Evolutionary conservation across 1,284 basidiomycete genomes (phyloP), one percentile per base, ranked within the genome.

Genomic region (Apiotrichum akiyoshidainum): DNA sequence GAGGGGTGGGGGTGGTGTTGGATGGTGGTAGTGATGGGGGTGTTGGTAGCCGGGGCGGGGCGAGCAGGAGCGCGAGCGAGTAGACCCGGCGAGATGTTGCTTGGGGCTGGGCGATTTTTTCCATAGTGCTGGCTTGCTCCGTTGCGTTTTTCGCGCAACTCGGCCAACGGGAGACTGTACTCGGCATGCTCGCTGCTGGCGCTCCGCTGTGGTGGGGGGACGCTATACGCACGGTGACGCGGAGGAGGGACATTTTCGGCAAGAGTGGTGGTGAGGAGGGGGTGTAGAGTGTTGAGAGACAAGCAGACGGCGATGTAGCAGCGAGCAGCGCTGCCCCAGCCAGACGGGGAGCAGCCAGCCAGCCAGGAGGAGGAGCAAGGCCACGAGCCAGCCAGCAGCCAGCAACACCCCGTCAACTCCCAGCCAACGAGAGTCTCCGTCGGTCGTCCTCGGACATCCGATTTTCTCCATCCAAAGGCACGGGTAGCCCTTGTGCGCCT

Each of bases 161-260:
- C 26, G 26, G 26, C n/a, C 26, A 31, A 31, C 26, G 26, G 7
- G 26, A 7, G 26, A 7, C 26, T 4, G 26, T 31, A 31, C 26
- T 31, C 26, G 26, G 26, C 26, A 7, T 31, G 26, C 26, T 31
- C 26, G 26, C 26, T 31, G 26, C 26, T 31, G 26, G 26, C 26
- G 26, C 26, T 31, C 26, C 26, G 26, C 26, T 7, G 26, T 31
- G 26, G 26, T 7, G 4, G 26, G 26, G 26, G 26, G 26, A 31
- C 26, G 26, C 26, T 31, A 39, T 42, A 72, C 70, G 59, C 60
- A 74, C 71, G 60, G 63, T 57, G 65, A 74, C 57, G 60, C 71
- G 72, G 65, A 76, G 65, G 63, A 74, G 65, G 58, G 73, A 75
- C 75, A 77, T 77, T 66, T 60, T 74, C 62, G 57, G 37, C 48